phyloP scores from a whole-genome alignment of 2,329 filamentous ascomycete species.

The Hypoxylon sp. region DNA sequence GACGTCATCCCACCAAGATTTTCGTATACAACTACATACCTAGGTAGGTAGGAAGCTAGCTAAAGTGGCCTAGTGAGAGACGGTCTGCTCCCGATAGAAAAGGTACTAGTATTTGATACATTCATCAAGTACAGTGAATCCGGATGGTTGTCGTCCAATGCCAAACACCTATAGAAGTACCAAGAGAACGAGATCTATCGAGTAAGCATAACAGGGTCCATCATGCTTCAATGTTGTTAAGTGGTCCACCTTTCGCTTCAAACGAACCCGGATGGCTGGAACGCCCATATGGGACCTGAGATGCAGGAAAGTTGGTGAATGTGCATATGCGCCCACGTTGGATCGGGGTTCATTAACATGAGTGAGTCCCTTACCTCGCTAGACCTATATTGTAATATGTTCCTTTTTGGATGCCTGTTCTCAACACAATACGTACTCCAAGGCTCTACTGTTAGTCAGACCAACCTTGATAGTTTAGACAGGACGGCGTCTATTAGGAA shows the following conservation, averaged over 20 bases:
- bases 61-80: constrained; percentile 4
- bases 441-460: too few relatives aligned
- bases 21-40: constrained; percentile 14
- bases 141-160: not conserved
- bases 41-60: not conserved
- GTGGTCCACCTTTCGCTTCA: constrained; percentile 5
- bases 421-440: too few relatives aligned
- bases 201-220: not conserved
- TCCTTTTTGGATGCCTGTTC: too few relatives aligned
- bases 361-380: not conserved
- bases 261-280: constrained; percentile 11
- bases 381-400: not conserved
- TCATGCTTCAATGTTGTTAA: not conserved
- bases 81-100: constrained; percentile 19
- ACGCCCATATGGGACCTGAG: constrained; percentile 5
- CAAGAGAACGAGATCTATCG: not conserved
- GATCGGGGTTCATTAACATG: not conserved
- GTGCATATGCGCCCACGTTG: constrained; percentile 11
- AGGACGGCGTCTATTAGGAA: not conserved
- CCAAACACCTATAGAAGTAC: not conserved
- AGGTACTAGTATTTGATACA: not conserved
- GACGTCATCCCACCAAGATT: constrained; percentile 31
- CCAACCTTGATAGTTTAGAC: not conserved
- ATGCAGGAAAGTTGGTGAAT: constrained; percentile 3
- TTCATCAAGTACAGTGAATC: not conserved